Base-by-base conservation (phyloP, 495 filamentous ascomycete genomes). In the Tirmania nivea region DNA sequence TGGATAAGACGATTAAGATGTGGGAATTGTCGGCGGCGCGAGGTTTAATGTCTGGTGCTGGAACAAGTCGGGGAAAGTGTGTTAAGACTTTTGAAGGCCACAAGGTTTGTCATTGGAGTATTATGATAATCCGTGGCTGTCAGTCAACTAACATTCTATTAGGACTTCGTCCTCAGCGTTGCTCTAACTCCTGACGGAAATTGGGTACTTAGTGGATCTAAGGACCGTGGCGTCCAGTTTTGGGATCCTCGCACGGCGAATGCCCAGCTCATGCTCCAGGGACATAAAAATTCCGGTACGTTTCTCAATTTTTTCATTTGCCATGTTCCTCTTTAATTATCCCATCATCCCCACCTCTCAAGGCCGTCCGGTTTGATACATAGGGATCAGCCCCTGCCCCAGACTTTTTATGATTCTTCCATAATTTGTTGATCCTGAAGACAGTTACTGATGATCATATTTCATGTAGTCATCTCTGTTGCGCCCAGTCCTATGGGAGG, bases 1-100 rank as follows among this genome's bases (percentile, higher is more conserved):
- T 93, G 57, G 86, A 93, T 66, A 89, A 88, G 74, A 90, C 86
- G 3, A 93, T 93, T 71, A 93, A 93, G 73, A 83, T 90, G 74
- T 93, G 86, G 86, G 86, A 93, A 67, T 72, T 93, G 42, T 75
- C 73, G 31, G 75, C 80, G 34, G 76, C 83, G 49, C 74, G 83
- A 54, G 77, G 77, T 49, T 67, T 73, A 56, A 71, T 78, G 52
- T 70, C 74, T 42, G 76, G 75, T 61, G 72, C 72, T 48, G 75
- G 75, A 49, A 70, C 77, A 39, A 85, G 83, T 73, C 78, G 81
- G 50, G 84, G 86, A 52, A 77, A 84, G 62, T 89, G 86, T 66
- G 74, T 86, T 55, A 83, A 83, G 65, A 93, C 86, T 2, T 92
- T 92, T 62, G 86, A 93, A 64, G 86, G 86, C 55, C 86, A 93